Evolutionary conservation across 495 filamentous ascomycete genomes (phyloP).

Genomic region (Penicillium angulare): DNA sequence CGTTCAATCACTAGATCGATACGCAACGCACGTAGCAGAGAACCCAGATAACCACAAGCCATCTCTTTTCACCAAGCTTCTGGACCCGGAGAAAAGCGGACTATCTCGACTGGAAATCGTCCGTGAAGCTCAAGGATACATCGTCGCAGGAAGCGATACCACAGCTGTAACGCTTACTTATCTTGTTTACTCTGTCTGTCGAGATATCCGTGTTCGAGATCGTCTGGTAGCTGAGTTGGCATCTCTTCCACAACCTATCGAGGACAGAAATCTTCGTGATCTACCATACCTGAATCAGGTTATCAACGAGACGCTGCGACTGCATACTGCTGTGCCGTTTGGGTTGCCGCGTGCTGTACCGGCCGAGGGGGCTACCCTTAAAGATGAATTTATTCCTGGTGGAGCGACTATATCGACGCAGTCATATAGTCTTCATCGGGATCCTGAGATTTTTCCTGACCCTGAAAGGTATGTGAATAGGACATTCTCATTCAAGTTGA

Average conservation of each 20-base stretch:
- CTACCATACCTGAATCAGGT: conserved; percentile 41
- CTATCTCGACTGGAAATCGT: conserved; percentile 38
- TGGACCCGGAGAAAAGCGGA: conserved; percentile 36
- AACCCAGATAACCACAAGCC: conserved; percentile 35
- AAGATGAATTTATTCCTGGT: conserved; percentile 30
- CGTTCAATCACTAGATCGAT: conserved; percentile 36
- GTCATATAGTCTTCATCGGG: conserved; percentile 43
- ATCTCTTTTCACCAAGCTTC: conserved; percentile 49
- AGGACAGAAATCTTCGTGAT: conserved; percentile 34
- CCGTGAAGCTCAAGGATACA: conserved; percentile 42
- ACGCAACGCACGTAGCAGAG: conserved; percentile 37
- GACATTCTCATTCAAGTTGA: neutral
- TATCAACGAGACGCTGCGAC: conserved; percentile 51
- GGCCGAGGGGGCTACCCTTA: conserved; percentile 22
- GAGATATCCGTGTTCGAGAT: conserved; percentile 27
- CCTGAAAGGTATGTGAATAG: conserved; percentile 21
- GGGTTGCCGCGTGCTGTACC: conserved; percentile 42
- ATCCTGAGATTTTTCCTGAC: conserved; percentile 26
- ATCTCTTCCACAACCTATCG: conserved; percentile 29
- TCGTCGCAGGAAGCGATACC: conserved; percentile 54
- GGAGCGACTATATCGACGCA: conserved; percentile 37
- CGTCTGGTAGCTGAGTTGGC: conserved; percentile 43
- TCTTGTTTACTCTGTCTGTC: conserved; percentile 35
- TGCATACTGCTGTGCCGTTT: conserved; percentile 50
- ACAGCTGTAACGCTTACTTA: conserved; percentile 46